phyloP scores from a whole-genome alignment of 441 rosid genomes.

The Erysimum pusillum region DNA sequence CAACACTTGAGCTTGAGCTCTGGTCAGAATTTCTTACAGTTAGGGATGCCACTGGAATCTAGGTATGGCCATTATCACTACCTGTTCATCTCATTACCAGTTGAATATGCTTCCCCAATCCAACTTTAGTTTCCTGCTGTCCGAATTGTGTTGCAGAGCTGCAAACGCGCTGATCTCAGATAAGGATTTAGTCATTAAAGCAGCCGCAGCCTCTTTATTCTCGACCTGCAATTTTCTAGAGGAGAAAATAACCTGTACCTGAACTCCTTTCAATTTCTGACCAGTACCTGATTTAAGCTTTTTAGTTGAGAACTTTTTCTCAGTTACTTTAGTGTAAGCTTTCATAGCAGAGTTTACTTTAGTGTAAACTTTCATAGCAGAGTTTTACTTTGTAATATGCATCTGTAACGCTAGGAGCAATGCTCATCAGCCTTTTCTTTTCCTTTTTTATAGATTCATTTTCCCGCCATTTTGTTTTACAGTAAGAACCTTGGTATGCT shows the following conservation, averaged over 20 bases:
- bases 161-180: slow-evolving; percentile 55
- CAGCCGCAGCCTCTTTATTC: slow-evolving; percentile 94
- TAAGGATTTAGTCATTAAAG: slow-evolving; percentile 76
- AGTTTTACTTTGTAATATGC: slow-evolving; percentile 20
- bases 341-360: slow-evolving; percentile 33
- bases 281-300: slow-evolving; percentile 24
- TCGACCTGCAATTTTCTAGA: slow-evolving; percentile 80
- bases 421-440: slow-evolving; percentile 33
- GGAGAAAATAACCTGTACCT: slow-evolving; percentile 77
- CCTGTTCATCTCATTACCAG: slow-evolving; percentile 51
- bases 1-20: slow-evolving; percentile 59
- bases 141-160: slow-evolving; percentile 56
- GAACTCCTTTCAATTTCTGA: slow-evolving; percentile 45
- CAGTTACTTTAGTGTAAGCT: slow-evolving; percentile 30
- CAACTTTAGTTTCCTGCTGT: slow-evolving; percentile 13
- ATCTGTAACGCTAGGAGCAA: slow-evolving; percentile 46
- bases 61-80: slow-evolving; percentile 49
- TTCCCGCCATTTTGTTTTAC: slow-evolving; percentile 17
- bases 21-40: slow-evolving; percentile 52
- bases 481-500: slow-evolving; percentile 27
- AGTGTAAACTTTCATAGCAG: slow-evolving; percentile 35
- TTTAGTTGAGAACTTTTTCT: slow-evolving; percentile 33
- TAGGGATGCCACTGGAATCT: slow-evolving; percentile 46
- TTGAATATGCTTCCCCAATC: slow-evolving; percentile 11
- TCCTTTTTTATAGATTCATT: slow-evolving; percentile 24